phyloP scores from a whole-genome alignment of 768 basidiomycete genomes.

The Neoboletus magnificus region DNA sequence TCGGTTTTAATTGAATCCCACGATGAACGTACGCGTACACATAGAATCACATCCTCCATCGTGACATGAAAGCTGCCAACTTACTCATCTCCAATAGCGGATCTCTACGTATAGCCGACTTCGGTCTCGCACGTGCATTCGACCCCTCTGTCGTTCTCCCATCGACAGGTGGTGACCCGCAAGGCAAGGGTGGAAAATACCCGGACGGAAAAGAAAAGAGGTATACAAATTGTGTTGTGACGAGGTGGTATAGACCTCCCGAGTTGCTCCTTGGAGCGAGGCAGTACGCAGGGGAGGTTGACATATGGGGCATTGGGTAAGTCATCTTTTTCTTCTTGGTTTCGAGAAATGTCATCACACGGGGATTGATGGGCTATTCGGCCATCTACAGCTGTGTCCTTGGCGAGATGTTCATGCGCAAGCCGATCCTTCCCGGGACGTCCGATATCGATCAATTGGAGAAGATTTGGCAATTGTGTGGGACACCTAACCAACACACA shows the following conservation, averaged over 20 bases:
- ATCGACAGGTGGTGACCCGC: conserved; percentile 15
- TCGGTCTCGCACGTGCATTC: conserved; percentile 87
- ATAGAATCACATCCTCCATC: conserved; percentile 94
- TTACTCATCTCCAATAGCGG: conserved; percentile 89
- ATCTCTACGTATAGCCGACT: conserved; percentile 86
- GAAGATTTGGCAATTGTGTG: conserved; percentile 88
- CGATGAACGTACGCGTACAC: conserved; percentile 9
- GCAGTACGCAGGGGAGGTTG: conserved; percentile 90
- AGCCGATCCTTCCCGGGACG: conserved; percentile 83
- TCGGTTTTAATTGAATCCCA: background rate
- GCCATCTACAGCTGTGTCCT: conserved; percentile 69
- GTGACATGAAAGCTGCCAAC: conserved; percentile 99
- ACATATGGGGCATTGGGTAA: conserved; percentile 97
- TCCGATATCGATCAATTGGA: conserved; percentile 91
- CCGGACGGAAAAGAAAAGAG: conserved; percentile 54
- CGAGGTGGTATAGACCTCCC: conserved; percentile 92
- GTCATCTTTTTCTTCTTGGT: conserved; percentile 22
- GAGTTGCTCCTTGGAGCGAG: conserved; percentile 87
- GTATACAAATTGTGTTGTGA: conserved; percentile 96
- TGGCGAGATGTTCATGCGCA: conserved; percentile 92
- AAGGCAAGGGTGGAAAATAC: conserved; percentile 28
- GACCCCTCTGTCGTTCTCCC: conserved; percentile 48
- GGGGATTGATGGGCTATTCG: background rate
- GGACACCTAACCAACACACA: conserved; percentile 76
- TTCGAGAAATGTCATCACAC: background rate